These are phyloP conservation scores for Suhomyces bokatorum DNA, from an alignment of 1,139 yeast species.

Conservation along the genomic window DNA sequence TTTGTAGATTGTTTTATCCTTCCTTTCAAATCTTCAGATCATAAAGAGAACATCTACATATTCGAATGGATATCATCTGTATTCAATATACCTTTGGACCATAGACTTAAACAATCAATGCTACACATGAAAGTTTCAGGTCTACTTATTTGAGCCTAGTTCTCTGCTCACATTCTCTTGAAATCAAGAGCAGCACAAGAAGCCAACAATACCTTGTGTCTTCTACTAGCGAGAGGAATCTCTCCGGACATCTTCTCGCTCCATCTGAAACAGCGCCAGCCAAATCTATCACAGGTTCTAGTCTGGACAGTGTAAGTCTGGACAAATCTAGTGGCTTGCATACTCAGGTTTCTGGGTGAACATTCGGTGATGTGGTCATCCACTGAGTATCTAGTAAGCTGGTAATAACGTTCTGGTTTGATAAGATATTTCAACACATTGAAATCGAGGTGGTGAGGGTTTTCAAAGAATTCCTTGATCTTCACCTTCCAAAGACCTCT, in stretches of 20 bases:
- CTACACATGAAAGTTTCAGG: no score
- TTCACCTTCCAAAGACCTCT: background rate
- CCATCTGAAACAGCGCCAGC: background rate
- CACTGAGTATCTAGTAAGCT: background rate
- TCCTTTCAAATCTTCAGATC: no score
- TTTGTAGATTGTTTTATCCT: no score
- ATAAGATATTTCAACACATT: background rate
- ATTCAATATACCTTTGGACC: no score
- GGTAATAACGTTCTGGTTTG: background rate
- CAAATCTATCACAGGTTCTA: background rate
- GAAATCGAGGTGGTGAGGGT: background rate
- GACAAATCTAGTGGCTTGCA: background rate
- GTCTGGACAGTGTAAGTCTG: conserved; percentile 1
- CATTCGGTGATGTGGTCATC: background rate
- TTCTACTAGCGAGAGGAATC: background rate
- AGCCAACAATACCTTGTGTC: background rate
- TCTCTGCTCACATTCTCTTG: no score
- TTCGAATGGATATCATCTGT: no score
- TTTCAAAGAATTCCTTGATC: background rate
- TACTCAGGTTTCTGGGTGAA: background rate
- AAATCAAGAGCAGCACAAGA: no score
- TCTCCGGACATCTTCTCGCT: conserved; percentile 1
- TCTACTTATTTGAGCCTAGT: no score
- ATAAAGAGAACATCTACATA: no score
- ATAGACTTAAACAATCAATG: no score